These are phyloP conservation scores for Ploettnerulaceae sp. DNA, from an alignment of 2,329 filamentous ascomycete genomes.

Conservation along the genomic window DNA sequence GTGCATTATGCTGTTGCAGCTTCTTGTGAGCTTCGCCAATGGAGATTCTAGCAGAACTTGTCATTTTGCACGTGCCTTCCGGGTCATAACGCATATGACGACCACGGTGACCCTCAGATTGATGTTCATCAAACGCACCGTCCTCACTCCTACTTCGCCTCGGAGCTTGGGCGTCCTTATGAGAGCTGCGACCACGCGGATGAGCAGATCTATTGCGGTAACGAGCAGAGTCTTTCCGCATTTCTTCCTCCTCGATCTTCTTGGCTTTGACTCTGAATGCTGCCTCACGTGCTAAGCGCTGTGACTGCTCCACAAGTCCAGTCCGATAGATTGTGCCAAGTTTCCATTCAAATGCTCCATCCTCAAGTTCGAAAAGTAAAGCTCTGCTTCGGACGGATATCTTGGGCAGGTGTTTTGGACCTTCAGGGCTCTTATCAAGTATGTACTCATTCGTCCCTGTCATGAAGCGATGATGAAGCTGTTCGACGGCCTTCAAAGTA, in stretches of 20 bases:
- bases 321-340: constrained; percentile 89
- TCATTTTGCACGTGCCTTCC: constrained; percentile 68
- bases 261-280: constrained; percentile 85
- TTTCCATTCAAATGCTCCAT: constrained; percentile 97
- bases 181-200: constrained; percentile 30
- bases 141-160: constrained; percentile 35
- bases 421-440: constrained; percentile 77
- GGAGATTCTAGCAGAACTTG: constrained; percentile 65
- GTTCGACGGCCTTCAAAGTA: constrained; percentile 77
- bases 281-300: constrained; percentile 83
- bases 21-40: constrained; percentile 71
- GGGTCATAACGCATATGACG: constrained; percentile 69
- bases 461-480: constrained; percentile 88
- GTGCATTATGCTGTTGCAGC: constrained; percentile 75
- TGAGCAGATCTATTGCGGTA: constrained; percentile 49
- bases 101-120: constrained; percentile 31
- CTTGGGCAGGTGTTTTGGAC: constrained; percentile 80
- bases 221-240: constrained; percentile 48
- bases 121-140: constrained; percentile 27
- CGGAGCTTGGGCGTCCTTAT: constrained; percentile 21
- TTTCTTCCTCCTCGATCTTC: constrained; percentile 70
- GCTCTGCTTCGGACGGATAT: constrained; percentile 77
- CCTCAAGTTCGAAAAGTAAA: constrained; percentile 87
- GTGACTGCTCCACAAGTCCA: constrained; percentile 82
- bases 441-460: constrained; percentile 87